These are phyloP conservation scores for Chalciporus sp. DNA, from an alignment of 1,284 basidiomycete species.

Conservation along the genomic window DNA sequence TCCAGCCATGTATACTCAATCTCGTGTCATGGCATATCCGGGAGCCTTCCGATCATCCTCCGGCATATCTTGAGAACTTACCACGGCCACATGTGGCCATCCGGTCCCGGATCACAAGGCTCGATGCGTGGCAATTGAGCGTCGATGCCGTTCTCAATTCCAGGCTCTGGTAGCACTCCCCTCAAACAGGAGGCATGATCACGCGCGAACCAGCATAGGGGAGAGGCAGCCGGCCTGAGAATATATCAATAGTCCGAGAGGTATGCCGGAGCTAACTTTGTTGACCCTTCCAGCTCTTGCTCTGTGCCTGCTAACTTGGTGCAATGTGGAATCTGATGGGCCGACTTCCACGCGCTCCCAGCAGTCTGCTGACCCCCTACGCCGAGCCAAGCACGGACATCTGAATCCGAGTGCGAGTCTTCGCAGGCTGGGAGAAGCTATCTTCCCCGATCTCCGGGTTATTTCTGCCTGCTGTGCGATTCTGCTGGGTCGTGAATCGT, in stretches of 20 bases:
- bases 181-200: background rate
- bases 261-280: background rate
- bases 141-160: background rate
- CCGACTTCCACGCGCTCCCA: background rate
- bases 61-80: background rate
- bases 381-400: background rate
- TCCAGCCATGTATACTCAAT: background rate
- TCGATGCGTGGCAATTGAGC: no score
- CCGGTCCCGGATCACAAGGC: background rate
- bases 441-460: background rate
- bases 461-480: background rate
- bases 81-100: background rate
- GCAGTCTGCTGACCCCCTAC: background rate
- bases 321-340: background rate
- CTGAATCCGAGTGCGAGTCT: background rate
- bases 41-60: background rate
- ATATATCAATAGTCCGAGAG: background rate
- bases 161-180: background rate
- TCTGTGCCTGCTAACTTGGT: background rate
- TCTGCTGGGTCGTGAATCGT: background rate
- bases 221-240: conserved; percentile 12
- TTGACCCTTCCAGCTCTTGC: background rate
- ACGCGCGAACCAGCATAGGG: background rate
- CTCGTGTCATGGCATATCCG: no score
- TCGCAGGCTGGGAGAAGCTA: background rate